Percentiles rank a stretch among this genome's conserved stretches.
phyloP scores from a whole-genome alignment of 345 rosid genomes.

The Populus deltoides region DNA sequence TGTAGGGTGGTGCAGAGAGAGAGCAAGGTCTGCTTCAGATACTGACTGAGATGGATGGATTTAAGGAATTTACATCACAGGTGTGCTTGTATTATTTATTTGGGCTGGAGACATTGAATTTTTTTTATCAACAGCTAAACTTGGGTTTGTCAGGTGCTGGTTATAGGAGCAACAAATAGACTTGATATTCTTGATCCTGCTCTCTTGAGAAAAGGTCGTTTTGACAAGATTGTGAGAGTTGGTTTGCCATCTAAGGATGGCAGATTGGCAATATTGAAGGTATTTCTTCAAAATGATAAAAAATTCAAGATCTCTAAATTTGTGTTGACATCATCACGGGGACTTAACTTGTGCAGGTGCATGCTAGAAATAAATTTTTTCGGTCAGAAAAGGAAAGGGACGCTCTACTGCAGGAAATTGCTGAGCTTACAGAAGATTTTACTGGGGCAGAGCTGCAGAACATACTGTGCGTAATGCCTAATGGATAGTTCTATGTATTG shows the following conservation, averaged over 20 bases:
- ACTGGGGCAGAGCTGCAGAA: slow-evolving; percentile 98
- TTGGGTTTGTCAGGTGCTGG: slow-evolving; percentile 63
- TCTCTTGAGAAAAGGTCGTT: slow-evolving; percentile 93
- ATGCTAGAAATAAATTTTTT: slow-evolving; percentile 89
- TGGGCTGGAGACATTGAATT: not conserved
- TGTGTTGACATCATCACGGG: slow-evolving; percentile 7
- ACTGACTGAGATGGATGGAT: slow-evolving; percentile 97
- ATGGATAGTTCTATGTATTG: slow-evolving; percentile 8
- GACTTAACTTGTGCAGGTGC: slow-evolving; percentile 52
- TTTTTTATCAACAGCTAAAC: slow-evolving; percentile 20
- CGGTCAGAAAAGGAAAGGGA: slow-evolving; percentile 82
- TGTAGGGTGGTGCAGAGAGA: slow-evolving; percentile 96
- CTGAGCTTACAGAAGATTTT: slow-evolving; percentile 79
- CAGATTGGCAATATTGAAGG: slow-evolving; percentile 88
- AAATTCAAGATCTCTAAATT: slow-evolving; percentile 12
- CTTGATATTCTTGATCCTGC: slow-evolving; percentile 96
- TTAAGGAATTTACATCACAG: slow-evolving; percentile 83
- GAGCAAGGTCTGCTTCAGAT: slow-evolving; percentile 98
- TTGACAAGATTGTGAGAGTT: slow-evolving; percentile 91
- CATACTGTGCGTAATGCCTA: slow-evolving; percentile 51
- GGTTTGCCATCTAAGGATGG: slow-evolving; percentile 94
- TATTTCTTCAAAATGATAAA: slow-evolving; percentile 16
- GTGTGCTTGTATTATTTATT: slow-evolving; percentile 36
- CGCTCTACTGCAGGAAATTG: slow-evolving; percentile 65
- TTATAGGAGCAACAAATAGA: slow-evolving; percentile 97